Conservation (phyloP, 805 yeast species). For the Starmerella riodocensis region DNA sequence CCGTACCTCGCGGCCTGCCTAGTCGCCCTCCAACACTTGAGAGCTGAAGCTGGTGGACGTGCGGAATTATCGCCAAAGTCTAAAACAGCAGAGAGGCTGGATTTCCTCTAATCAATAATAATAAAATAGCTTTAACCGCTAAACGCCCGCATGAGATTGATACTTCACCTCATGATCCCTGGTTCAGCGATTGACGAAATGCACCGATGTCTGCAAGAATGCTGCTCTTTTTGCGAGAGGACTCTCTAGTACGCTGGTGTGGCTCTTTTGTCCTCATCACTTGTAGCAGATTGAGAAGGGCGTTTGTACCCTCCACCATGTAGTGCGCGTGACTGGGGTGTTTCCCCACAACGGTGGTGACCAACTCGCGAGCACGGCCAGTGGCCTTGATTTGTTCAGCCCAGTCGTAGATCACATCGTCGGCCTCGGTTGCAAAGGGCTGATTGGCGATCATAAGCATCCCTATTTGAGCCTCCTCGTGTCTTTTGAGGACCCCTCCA, state of each 20-base stretch:
- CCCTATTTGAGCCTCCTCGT: slow-evolving; percentile 16
- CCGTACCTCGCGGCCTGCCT: too few relatives aligned
- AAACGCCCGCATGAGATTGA: not conserved
- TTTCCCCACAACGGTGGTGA: slow-evolving; percentile 24
- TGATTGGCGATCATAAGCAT: slow-evolving; percentile 22
- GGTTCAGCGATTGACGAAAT: too few relatives aligned
- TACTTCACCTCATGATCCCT: not conserved
- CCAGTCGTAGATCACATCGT: slow-evolving; percentile 25
- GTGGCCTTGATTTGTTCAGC: slow-evolving; percentile 17
- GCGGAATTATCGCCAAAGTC: too few relatives aligned
- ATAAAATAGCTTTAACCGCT: not conserved
- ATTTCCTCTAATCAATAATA: too few relatives aligned
- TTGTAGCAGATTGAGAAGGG: slow-evolving; percentile 23
- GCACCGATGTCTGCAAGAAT: too few relatives aligned
- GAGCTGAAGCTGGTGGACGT: too few relatives aligned
- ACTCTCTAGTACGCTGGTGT: not conserved
- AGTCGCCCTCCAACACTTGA: too few relatives aligned
- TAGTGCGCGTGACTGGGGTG: slow-evolving; percentile 25
- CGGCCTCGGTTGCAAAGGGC: slow-evolving; percentile 22
- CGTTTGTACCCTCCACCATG: slow-evolving; percentile 27
- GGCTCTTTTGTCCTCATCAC: slow-evolving; percentile 12
- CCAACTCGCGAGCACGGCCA: slow-evolving; percentile 14
- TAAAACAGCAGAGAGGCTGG: too few relatives aligned
- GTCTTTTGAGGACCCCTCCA: slow-evolving; percentile 10
- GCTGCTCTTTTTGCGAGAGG: not conserved